A percentile compares a stretch with the other conserved stretches of the same genome.
phyloP scores from a whole-genome alignment of 768 basidiomycete species.

The Trametes meyenii region DNA sequence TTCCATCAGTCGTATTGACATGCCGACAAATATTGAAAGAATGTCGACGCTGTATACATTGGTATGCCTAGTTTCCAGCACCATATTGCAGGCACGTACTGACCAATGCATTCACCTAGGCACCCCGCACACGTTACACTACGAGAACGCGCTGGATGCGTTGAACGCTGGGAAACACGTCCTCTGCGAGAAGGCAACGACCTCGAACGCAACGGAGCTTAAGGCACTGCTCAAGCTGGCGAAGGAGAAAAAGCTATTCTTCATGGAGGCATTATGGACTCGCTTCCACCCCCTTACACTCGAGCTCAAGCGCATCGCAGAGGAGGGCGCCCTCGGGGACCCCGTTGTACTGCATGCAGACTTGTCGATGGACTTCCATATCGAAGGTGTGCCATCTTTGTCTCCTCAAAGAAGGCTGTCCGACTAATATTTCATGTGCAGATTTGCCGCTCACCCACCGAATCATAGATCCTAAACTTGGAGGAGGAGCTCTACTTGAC shows the following conservation, averaged over 20 bases:
- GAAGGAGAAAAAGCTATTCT: conserved; percentile 77
- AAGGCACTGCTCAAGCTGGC: conserved; percentile 74
- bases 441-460: conserved; percentile 71
- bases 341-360: conserved; percentile 76
- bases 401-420: background rate
- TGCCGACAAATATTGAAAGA: conserved; percentile 37
- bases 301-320: conserved; percentile 65
- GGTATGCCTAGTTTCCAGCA: conserved; percentile 39
- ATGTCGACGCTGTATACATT: conserved; percentile 79
- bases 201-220: conserved; percentile 74
- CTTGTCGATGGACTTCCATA: conserved; percentile 68
- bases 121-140: conserved; percentile 86
- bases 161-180: conserved; percentile 83
- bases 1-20: background rate
- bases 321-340: conserved; percentile 64
- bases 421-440: conserved; percentile 28
- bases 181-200: conserved; percentile 89
- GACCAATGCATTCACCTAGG: conserved; percentile 41
- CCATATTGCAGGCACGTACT: too few species aligned
- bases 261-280: conserved; percentile 94
- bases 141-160: conserved; percentile 72
- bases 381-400: conserved; percentile 50
- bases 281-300: conserved; percentile 72
- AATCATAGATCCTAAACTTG: conserved; percentile 77
- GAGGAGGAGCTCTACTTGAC: conserved; percentile 84